These are phyloP conservation scores for Amanita subjunquillea DNA, from an alignment of 768 basidiomycete species.

Conservation along the genomic window DNA sequence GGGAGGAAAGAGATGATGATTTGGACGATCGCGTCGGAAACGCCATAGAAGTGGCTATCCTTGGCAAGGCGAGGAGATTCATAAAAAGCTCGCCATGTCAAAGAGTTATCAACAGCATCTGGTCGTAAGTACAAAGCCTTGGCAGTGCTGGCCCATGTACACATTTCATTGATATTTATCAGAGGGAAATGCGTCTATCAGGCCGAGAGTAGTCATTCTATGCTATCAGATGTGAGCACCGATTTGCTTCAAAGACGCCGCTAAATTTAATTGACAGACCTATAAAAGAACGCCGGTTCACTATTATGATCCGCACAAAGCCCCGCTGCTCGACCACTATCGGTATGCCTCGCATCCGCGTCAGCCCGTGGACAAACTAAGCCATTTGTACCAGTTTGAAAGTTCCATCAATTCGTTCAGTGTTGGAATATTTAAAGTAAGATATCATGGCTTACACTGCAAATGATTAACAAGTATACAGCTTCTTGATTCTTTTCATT, in stretches of 20 bases:
- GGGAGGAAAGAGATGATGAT: conserved; percentile 58
- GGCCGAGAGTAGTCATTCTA: conserved; percentile 76
- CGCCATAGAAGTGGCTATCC: conserved; percentile 87
- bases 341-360: conserved; percentile 36
- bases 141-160: neutral
- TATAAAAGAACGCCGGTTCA: conserved; percentile 90
- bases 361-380: neutral
- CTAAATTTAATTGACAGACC: conserved; percentile 37
- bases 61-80: conserved; percentile 79
- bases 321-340: conserved; percentile 92
- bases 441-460: conserved; percentile 5
- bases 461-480: conserved; percentile 15
- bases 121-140: conserved; percentile 42
- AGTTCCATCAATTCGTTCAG: conserved; percentile 85
- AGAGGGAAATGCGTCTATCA: conserved; percentile 90
- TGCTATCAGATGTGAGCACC: conserved; percentile 72
- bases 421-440: conserved; percentile 84
- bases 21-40: conserved; percentile 78
- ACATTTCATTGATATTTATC: conserved; percentile 6
- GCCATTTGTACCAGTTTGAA: conserved; percentile 48
- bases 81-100: conserved; percentile 86
- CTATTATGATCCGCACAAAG: conserved; percentile 91
- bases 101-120: conserved; percentile 79
- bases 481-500: conserved; percentile 73
- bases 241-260: neutral